phyloP scores from a whole-genome alignment of 495 filamentous ascomycete species.

The Penicillium robsamsonii region DNA sequence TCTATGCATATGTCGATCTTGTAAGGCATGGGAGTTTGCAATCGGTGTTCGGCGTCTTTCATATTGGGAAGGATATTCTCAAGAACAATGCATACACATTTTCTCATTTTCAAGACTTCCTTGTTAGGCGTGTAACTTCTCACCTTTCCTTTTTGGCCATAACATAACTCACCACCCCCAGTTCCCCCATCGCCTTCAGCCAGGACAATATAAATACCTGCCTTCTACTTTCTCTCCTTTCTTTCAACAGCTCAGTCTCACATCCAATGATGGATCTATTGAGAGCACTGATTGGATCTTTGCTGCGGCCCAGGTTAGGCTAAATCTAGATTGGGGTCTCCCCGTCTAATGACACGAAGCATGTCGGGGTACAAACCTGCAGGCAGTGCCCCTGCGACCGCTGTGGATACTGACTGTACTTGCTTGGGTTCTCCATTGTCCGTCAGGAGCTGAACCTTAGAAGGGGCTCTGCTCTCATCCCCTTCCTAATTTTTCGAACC shows the following conservation, averaged over 20 bases:
- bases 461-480: too few species aligned
- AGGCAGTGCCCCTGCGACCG: neutral
- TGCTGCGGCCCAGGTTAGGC: too few species aligned
- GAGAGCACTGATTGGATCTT: too few species aligned
- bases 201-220: neutral
- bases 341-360: too few species aligned
- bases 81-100: slow-evolving; percentile 16
- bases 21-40: slow-evolving; percentile 21
- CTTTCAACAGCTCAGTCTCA: too few species aligned
- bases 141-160: neutral
- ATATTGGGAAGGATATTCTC: slow-evolving; percentile 15
- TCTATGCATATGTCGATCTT: slow-evolving; percentile 22
- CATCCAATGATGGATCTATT: too few species aligned
- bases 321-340: too few species aligned
- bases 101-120: neutral
- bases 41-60: slow-evolving; percentile 24
- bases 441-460: neutral
- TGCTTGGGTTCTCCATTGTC: neutral
- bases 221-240: neutral
- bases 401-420: neutral
- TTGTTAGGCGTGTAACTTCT: neutral
- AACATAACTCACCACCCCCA: neutral
- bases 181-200: neutral
- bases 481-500: too few species aligned
- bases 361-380: too few species aligned